A percentile compares a stretch with the other conserved stretches of the same genome.
phyloP scores from a whole-genome alignment of 768 basidiomycete genomes.

The Russula virescens region DNA sequence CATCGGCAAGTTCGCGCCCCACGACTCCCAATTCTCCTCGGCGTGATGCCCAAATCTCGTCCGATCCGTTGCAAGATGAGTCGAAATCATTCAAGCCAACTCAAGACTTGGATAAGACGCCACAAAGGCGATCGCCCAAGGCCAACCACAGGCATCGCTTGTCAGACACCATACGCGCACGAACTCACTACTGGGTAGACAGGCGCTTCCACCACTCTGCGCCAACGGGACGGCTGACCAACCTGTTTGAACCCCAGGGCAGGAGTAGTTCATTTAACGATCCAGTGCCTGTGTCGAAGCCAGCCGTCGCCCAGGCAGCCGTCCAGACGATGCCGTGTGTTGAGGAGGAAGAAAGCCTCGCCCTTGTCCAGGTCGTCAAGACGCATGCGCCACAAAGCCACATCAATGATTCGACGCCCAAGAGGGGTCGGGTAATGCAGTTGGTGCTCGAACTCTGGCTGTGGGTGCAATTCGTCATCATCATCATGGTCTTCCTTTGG shows the following conservation, averaged over 20 bases:
- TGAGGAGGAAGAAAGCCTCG: background rate
- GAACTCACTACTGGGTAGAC: constrained; percentile 55
- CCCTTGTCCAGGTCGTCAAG: background rate
- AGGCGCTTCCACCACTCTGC: constrained; percentile 42
- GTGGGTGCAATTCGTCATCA: constrained; percentile 74
- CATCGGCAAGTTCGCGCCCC: constrained; percentile 26
- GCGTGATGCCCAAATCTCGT: background rate
- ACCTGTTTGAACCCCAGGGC: background rate
- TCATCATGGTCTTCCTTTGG: constrained; percentile 73
- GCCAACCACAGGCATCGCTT: constrained; percentile 31
- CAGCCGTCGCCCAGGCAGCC: constrained; percentile 2
- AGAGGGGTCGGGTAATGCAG: constrained; percentile 32
- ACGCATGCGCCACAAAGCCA: background rate
- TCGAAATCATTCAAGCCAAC: constrained; percentile 18
- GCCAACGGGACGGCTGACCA: background rate
- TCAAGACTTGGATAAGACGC: constrained; percentile 20
- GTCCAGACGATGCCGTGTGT: constrained; percentile 7
- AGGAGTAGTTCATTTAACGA: background rate
- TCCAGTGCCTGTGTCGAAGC: background rate
- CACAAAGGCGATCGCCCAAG: constrained; percentile 16
- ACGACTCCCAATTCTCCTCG: constrained; percentile 16
- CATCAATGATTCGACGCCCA: background rate
- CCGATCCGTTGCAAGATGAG: constrained; percentile 24
- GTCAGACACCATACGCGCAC: constrained; percentile 48
- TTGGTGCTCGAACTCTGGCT: constrained; percentile 73